Percentiles rank a stretch among this genome's conserved stretches.
Evolutionary conservation across 108 stramenopile genomes (phyloP).

Genomic region (Pseudonitzschia delicatissima): DNA sequence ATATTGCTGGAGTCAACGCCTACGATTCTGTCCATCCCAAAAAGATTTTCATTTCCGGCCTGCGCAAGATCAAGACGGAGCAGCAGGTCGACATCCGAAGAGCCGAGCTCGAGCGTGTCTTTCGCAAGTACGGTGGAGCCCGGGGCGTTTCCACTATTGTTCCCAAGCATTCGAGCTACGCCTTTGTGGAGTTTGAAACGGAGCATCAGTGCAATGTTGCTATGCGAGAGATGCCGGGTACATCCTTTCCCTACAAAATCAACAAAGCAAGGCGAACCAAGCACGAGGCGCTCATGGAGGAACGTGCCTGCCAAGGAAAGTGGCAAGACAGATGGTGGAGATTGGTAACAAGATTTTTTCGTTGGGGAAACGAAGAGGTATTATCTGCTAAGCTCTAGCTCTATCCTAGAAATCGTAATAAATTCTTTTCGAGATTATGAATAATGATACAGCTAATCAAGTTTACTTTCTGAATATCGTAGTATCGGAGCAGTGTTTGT

Average conservation of each 20-base stretch:
- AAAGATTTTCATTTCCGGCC: conserved; percentile 68
- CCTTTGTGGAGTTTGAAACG: conserved; percentile 78
- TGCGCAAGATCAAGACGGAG: conserved; percentile 59
- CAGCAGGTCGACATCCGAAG: conserved; percentile 76
- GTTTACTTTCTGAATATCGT: too few relatives aligned
- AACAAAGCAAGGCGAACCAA: conserved; percentile 75
- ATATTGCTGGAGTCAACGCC: conserved; percentile 61
- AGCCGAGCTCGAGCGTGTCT: conserved; percentile 83
- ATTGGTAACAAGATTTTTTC: too few relatives aligned
- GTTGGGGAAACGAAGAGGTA: too few relatives aligned
- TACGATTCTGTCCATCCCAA: conserved; percentile 63
- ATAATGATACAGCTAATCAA: too few relatives aligned
- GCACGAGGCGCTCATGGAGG: conserved; percentile 77
- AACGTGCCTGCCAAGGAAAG: conserved; percentile 57
- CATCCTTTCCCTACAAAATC: conserved; percentile 46
- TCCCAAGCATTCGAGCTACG: conserved; percentile 65
- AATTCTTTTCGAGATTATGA: too few relatives aligned
- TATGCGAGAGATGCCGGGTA: conserved; percentile 49
- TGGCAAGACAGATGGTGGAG: neutral
- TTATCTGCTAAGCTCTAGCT: too few relatives aligned
- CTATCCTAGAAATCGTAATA: too few relatives aligned
- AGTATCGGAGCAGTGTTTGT: too few relatives aligned
- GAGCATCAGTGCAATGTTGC: conserved; percentile 71
- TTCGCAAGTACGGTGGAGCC: conserved; percentile 81
- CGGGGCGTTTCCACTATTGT: conserved; percentile 64